Evolutionary conservation across 345 rosid genomes (phyloP).

Genomic region (Euphorbia peplus): DNA sequence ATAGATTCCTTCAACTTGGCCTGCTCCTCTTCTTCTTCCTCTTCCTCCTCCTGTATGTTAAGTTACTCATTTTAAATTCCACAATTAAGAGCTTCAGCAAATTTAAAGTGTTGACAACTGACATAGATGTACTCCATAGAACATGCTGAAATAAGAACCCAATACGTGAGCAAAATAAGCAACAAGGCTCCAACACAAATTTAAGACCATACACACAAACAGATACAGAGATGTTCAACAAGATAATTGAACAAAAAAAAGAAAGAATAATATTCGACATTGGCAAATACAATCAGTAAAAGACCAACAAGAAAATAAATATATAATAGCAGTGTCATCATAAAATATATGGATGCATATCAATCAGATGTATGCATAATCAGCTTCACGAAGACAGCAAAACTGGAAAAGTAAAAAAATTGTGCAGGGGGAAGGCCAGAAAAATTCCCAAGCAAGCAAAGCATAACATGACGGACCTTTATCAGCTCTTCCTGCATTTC

Average conservation of each 20-base stretch:
- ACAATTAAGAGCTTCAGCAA: not conserved
- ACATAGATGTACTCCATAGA: not conserved
- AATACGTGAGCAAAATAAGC: not conserved
- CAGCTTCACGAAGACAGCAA: not conserved
- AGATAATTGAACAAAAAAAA: not conserved
- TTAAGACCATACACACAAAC: not conserved
- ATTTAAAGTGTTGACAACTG: not conserved
- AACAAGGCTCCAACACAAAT: constrained; percentile 1
- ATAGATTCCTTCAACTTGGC: constrained; percentile 76
- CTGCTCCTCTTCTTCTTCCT: constrained; percentile 67
- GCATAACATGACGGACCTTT: constrained; percentile 46
- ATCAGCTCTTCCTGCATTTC: constrained; percentile 98
- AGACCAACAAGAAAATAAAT: not conserved
- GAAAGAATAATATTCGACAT: not conserved
- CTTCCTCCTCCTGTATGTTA: constrained; percentile 71
- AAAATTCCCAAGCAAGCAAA: constrained; percentile 9
- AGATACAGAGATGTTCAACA: not conserved
- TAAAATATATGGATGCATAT: not conserved
- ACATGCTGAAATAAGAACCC: not conserved
- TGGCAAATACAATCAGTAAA: not conserved
- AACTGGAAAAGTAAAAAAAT: not conserved
- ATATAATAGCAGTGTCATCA: not conserved
- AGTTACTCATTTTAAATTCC: too few species aligned
- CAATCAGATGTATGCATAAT: not conserved
- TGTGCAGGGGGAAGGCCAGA: not conserved